Evolutionary conservation across 192 early-diverging fungal genomes (phyloP), one percentile per base, ranked within the genome.

Genomic region (Entomortierella chlamydospora): DNA sequence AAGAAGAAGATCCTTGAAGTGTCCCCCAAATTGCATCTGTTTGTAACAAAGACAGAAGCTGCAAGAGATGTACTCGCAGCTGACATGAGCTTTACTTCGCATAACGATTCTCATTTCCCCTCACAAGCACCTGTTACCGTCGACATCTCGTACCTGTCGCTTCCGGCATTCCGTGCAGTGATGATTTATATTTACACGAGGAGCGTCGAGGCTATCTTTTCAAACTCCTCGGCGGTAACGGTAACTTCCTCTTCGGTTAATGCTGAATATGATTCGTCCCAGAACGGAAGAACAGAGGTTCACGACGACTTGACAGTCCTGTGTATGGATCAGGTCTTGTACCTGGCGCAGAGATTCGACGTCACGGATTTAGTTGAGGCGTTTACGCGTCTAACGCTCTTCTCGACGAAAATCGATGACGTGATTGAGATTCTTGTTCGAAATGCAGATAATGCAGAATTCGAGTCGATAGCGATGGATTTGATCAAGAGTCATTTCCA

Each of bases 41-140:
- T 41, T 17, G 30, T 63, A 4, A 13, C 28, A 11, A 51, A 18
- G 13, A 23, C 47, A n/a, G 61, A 63, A 2, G 9, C 18, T 1
- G 28, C 29, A 12, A 63, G 45, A 33, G 25, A 51, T 4, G 23
- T 4, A 0, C 10, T 63, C 1, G 20, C 26, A 22, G 2, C 4
- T 0, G 29, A n/a, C 1, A 49, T 50, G 26, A 0, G 26, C 18
- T 39, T 33, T 2, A 34, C 17, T 18, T 4, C 20, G 5, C 13
- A 7, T 33, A 31, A 33, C 4, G 10, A 10, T 6, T 2, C 0
- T 37, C 33, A 31, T 25, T 31, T 0, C 7, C 29, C 45, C 31
- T 33, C 20, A 33, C 61, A 18, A 30, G 15, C 61, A 30, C 63
- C 63, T 41, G 25, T 64, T 51, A 54, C 28, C 0, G 63, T 64